Evolutionary conservation across 2,329 filamentous ascomycete species (phyloP), one percentile per base, ranked within the genome.

Genomic region (Venturia aucupariae): DNA sequence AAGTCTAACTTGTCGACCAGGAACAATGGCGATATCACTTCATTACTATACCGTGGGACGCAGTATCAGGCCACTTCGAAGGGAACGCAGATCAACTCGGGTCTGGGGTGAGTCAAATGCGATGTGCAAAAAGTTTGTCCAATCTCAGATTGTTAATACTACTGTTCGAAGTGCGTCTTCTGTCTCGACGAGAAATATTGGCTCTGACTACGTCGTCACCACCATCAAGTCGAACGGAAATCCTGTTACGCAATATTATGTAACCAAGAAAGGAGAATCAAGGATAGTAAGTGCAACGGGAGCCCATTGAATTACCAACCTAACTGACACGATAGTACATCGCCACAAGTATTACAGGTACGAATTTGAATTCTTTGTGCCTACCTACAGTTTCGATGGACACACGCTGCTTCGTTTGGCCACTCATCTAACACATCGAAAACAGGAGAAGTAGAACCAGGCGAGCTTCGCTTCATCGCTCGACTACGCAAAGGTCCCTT

Each of bases 241-340:
- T 55, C 85, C 80, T n/a, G 74, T 87, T 65, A 88, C 82, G 0
- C 86, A 88, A 44, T 88, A 88, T 74, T 80, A 84, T 68, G 81
- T 88, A 5, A 81, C 85, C 15, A 80, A 79, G 65, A 80, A 82
- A 62, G 85, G 85, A n/a, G 82, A 86, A 63, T 79, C 81, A 65
- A 82, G 79, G 35, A 80, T 88, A n/a, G 51, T 57, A n/a, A 35
- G 51, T 57, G 27, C 30, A 11, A 15, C n/a, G 27, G 17, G n/a
- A 57, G 27, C 27, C 5, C 4, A 19, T 6, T 22, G 17, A 4
- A n/a, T 1, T 3, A 10, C 15, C 27, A 5, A 13, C n/a, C 27
- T 57, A 17, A 32, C 17, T 35, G 51, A 19, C 13, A 27, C 27
- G 24, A 27, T 19, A 57, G 51, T 76, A 69, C 65, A 75, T 76